phyloP scores from a whole-genome alignment of 306 rosid genomes.

The Abrus pulchellus region DNA sequence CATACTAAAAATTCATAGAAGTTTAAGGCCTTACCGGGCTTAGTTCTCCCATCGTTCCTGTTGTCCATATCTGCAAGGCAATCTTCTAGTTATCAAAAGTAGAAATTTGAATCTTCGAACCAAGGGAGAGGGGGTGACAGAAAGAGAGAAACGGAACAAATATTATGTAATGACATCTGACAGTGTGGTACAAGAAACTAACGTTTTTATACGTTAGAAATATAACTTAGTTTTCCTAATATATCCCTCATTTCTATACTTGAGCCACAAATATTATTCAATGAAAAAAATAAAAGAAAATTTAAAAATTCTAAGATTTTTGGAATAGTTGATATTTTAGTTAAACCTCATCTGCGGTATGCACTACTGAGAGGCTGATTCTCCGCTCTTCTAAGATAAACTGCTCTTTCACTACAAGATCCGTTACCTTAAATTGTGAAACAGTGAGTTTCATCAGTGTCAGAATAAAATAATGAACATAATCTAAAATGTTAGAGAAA shows the following conservation, averaged over 20 bases:
- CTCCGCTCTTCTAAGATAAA: constrained; percentile 76
- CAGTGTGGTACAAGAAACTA: background rate
- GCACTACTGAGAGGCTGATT: constrained; percentile 84
- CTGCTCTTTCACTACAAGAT: constrained; percentile 74
- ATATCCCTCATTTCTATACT: constrained; percentile 25
- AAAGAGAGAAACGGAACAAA: background rate
- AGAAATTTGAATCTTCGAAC: constrained; percentile 12
- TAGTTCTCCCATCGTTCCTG: constrained; percentile 95
- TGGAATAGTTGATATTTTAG: background rate
- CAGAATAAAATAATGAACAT: constrained; percentile 2
- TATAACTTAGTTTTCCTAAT: background rate
- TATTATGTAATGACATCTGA: background rate
- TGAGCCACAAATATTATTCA: background rate
- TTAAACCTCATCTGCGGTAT: constrained; percentile 88
- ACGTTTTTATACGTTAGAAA: background rate
- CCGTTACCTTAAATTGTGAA: constrained; percentile 70
- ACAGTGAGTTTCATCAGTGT: constrained; percentile 23
- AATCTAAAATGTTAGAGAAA: background rate
- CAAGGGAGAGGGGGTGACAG: background rate
- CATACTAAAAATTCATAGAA: background rate
- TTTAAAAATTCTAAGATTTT: constrained; percentile 20
- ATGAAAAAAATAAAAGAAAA: background rate
- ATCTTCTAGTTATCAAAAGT: constrained; percentile 3
- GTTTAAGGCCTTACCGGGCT: constrained; percentile 69
- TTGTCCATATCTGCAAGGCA: constrained; percentile 80